These are phyloP conservation scores for Chrysoporthe austroafricana DNA, from an alignment of 2,329 filamentous ascomycete genomes.

Conservation along the genomic window DNA sequence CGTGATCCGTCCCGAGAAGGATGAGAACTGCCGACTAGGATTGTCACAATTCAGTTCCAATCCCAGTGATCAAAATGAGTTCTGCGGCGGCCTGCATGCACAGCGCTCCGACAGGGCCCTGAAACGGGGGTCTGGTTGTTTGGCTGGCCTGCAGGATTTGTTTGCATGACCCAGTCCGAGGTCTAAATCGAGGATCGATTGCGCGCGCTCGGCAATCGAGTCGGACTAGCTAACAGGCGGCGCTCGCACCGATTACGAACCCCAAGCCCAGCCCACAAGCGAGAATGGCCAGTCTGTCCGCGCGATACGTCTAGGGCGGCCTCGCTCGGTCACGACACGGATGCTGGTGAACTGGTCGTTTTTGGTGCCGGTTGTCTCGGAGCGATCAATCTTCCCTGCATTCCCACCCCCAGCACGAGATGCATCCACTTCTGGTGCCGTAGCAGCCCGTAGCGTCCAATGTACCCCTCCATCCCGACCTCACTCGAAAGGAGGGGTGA, in stretches of 20 bases:
- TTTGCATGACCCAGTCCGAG: background rate
- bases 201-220: background rate
- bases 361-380: slow-evolving; percentile 4
- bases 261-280: too few species aligned
- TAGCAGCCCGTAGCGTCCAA: background rate
- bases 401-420: background rate
- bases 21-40: too few species aligned
- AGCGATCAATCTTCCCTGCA: background rate
- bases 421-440: slow-evolving; percentile 11
- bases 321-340: background rate
- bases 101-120: background rate
- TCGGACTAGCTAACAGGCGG: too few species aligned
- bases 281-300: background rate
- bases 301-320: background rate
- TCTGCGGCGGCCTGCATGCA: background rate
- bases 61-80: too few species aligned
- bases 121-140: background rate
- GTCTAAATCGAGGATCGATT: background rate
- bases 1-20: too few species aligned
- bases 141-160: background rate
- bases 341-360: background rate
- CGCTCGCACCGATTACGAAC: too few species aligned
- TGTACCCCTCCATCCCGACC: slow-evolving; percentile 25
- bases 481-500: slow-evolving; percentile 29
- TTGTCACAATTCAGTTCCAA: too few species aligned